Base-by-base conservation (phyloP, 2,329 filamentous ascomycete species). In the Phoma herbarum region DNA sequence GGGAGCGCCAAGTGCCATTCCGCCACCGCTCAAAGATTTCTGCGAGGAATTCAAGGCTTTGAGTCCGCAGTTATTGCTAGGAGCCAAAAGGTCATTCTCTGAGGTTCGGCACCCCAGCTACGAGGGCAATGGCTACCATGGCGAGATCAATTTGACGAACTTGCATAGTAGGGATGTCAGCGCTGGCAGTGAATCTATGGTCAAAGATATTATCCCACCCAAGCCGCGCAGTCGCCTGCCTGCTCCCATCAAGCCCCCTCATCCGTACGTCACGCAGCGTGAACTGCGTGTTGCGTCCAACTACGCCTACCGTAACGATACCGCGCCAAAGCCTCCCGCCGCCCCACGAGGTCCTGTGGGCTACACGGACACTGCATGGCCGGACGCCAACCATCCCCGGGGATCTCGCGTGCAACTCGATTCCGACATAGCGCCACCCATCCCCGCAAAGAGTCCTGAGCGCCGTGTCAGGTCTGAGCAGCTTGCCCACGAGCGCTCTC, bases 41-140 rank as follows among this genome's bases (percentile, higher is more conserved):
- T 22, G n/a, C 18, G 20, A 3, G 8, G 45, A 3, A 1, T 2
- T 2, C 5, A 28, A 37, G 3, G 33, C 48, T 16, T 23, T 35
- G 3, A 23, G 35, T 14, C 49, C 44, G 20, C 20, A 26, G 7
- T 10, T 2, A 10, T 1, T 35, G 29, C 16, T 61, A 16, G 25
- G 29, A 2, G 14, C 37, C 14, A 49, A 60, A 12, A 59, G 41
- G 10, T 57, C 52, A 11, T 31, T 25, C 25, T 29, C 46, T 26
- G 47, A 60, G n/a, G 11, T 42, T 26, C 62, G 66, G 26, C 23
- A 54, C 16, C 69, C 69, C 10, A 73, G 70, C 53, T 71, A 73
- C 23, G 66, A 69, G 46, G 69, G 67, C 9, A 72, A 53, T 12
- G 69, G 54, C 3, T 72, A 67, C 31, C 56, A 61, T 10, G 49